Base-by-base conservation (phyloP, 345 rosid genomes). In the Citrus inodora region DNA sequence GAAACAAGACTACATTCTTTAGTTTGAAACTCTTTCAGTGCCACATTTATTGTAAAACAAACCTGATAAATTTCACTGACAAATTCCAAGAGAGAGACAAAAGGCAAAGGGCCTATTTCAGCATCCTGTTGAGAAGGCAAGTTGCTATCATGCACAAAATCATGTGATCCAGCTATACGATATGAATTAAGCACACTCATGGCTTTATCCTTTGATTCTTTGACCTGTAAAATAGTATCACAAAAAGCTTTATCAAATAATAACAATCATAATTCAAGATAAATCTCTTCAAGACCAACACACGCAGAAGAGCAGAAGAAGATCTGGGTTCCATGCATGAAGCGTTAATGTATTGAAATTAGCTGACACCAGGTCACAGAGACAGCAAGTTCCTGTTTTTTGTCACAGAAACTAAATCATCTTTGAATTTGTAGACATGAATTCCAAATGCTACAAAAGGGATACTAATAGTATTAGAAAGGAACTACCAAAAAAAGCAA, bases 1-100 rank as follows among this genome's bases (percentile, higher is more conserved):
- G 32, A 21, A 59, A 19, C 69, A 66, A 14, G 25, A 32, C 24
- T 65, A 71, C n/a, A 35, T 35, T 24, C 58, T 32, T 42, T 38
- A 19, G 21, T n/a, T 8, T 38, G 27, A 71, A 79, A 28, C 19
- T 78, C 40, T 38, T 21, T 33, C 74, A 35, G 9, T 60, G 24
- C 53, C 70, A 63, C 48, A 33, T 24, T 71, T 59, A 53, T 24
- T 9, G 28, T 70, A 13, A 51, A 78, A 76, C 88, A 64, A 70
- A 93, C 99, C 99, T 93, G 90, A 86, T 95, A 93, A 63, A 93
- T 89, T 78, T 91, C 97, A 83, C 97, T 95, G 75, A 92, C 92
- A 85, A 95, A 90, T 85, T 93, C 98, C 94, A 95, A 80, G 71
- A 95, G 88, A 74, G 99, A 93, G 74, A 93, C 87, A 84, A 95